A percentile compares a stretch with the other conserved stretches of the same genome.
Conservation (phyloP, 352 stramenopile genomes). For the Phytophthora podocarpi region DNA sequence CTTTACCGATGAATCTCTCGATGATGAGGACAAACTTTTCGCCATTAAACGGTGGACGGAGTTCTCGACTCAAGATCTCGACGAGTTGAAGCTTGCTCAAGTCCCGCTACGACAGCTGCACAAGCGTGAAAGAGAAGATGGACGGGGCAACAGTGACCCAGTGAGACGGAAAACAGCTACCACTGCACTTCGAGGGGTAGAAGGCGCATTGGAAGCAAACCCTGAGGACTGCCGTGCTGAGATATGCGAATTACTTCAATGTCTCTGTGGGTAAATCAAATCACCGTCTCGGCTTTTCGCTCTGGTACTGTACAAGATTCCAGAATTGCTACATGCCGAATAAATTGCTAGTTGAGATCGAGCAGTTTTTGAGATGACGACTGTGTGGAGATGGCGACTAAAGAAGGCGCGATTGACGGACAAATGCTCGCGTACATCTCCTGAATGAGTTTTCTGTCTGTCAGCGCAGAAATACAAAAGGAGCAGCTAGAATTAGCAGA, state of each 20-base stretch:
- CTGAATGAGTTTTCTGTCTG: too few species aligned
- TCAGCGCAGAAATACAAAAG: too few species aligned
- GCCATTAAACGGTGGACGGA: slow-evolving; percentile 51
- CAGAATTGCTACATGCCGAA: too few species aligned
- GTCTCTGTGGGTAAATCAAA: slow-evolving; percentile 27
- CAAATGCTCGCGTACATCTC: too few species aligned
- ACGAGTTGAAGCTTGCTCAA: slow-evolving; percentile 32
- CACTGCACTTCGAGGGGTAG: slow-evolving; percentile 41
- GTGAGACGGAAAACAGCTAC: slow-evolving; percentile 19
- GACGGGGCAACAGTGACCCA: background rate
- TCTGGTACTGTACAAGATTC: too few species aligned
- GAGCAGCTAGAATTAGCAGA: too few species aligned
- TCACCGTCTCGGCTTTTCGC: too few species aligned
- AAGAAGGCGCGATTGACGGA: too few species aligned
- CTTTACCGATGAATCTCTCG: background rate
- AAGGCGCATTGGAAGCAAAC: slow-evolving; percentile 50
- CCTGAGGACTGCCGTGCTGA: slow-evolving; percentile 63
- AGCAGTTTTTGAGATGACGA: too few species aligned
- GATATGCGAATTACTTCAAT: slow-evolving; percentile 53
- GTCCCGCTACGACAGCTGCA: background rate
- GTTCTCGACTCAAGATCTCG: slow-evolving; percentile 51
- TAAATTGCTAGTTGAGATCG: too few species aligned
- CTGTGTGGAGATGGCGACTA: too few species aligned
- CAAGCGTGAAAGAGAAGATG: background rate
- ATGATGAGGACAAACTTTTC: slow-evolving; percentile 17